phyloP scores from a whole-genome alignment of 2,329 filamentous ascomycete species.

The Fusarium sp. region DNA sequence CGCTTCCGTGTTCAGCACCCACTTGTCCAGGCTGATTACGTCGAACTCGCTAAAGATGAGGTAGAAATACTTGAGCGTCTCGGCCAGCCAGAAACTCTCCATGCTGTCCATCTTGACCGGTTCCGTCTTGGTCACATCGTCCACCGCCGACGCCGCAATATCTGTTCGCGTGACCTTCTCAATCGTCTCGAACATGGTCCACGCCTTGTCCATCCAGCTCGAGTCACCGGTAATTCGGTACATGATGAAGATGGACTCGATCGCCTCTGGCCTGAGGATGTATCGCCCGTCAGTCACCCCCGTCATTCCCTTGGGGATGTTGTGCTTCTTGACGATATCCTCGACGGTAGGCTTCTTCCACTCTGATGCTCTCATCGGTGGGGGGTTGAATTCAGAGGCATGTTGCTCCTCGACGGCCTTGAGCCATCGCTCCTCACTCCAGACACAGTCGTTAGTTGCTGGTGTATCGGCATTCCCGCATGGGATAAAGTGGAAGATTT shows the following conservation, averaged over 20 bases:
- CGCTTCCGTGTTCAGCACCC: slow-evolving; percentile 70
- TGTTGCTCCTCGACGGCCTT: slow-evolving; percentile 42
- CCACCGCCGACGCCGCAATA: slow-evolving; percentile 73
- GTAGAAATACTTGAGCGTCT: slow-evolving; percentile 77
- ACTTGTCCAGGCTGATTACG: slow-evolving; percentile 70
- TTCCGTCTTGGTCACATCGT: slow-evolving; percentile 65
- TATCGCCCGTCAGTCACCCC: slow-evolving; percentile 69
- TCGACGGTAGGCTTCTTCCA: slow-evolving; percentile 43
- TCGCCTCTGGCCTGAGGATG: slow-evolving; percentile 79
- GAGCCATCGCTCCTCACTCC: slow-evolving; percentile 49
- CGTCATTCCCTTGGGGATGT: slow-evolving; percentile 66
- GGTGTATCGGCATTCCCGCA: slow-evolving; percentile 46
- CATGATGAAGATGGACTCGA: slow-evolving; percentile 84
- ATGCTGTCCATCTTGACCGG: slow-evolving; percentile 66
- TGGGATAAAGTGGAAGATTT: slow-evolving; percentile 65
- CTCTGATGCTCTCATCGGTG: slow-evolving; percentile 31
- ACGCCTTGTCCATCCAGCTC: slow-evolving; percentile 75
- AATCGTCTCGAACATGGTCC: slow-evolving; percentile 78
- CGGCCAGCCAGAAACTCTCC: slow-evolving; percentile 82
- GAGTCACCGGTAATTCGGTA: slow-evolving; percentile 77
- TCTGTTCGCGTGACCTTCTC: slow-evolving; percentile 70
- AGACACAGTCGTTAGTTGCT: slow-evolving; percentile 49
- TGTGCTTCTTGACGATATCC: slow-evolving; percentile 40
- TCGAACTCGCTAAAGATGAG: slow-evolving; percentile 71
- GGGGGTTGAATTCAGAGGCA: slow-evolving; percentile 39